phyloP scores from a whole-genome alignment of 2,329 filamentous ascomycete species.

The Fusarium oligoseptatum region DNA sequence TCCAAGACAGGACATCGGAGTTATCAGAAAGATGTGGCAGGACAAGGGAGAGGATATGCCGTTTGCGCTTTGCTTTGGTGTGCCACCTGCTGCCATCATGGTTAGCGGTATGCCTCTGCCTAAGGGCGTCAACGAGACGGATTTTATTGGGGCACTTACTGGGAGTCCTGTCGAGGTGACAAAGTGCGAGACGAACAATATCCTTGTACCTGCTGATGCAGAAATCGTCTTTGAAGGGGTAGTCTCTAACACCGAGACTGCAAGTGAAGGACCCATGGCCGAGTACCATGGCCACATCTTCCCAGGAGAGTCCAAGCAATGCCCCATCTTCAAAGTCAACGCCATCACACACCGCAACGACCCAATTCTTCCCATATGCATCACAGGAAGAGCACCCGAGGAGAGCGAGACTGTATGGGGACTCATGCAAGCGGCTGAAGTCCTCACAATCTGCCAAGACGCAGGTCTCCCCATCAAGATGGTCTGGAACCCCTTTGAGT shows the following conservation, averaged over 20 bases:
- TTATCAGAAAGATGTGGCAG: background rate
- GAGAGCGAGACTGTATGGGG: background rate
- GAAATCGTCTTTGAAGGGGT: background rate
- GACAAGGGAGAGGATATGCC: background rate
- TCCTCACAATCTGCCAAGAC: background rate
- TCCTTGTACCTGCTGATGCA: background rate
- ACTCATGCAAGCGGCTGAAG: background rate
- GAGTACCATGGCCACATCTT: background rate
- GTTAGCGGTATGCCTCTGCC: background rate
- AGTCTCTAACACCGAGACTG: background rate
- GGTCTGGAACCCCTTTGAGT: background rate
- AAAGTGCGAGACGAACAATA: background rate
- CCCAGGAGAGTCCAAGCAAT: background rate
- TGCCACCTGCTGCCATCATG: background rate
- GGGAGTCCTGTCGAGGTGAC: background rate
- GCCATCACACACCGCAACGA: background rate
- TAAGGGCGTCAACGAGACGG: background rate
- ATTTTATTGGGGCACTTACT: background rate
- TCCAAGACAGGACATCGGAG: background rate
- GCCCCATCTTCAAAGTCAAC: background rate
- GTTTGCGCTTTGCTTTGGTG: background rate
- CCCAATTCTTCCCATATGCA: background rate
- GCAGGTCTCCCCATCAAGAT: background rate
- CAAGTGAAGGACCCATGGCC: background rate
- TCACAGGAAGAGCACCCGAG: background rate